A percentile compares a stretch with the other conserved stretches of the same genome.
phyloP scores from a whole-genome alignment of 371 early-diverging fungal genomes.

The Mucor lusitanicus region DNA sequence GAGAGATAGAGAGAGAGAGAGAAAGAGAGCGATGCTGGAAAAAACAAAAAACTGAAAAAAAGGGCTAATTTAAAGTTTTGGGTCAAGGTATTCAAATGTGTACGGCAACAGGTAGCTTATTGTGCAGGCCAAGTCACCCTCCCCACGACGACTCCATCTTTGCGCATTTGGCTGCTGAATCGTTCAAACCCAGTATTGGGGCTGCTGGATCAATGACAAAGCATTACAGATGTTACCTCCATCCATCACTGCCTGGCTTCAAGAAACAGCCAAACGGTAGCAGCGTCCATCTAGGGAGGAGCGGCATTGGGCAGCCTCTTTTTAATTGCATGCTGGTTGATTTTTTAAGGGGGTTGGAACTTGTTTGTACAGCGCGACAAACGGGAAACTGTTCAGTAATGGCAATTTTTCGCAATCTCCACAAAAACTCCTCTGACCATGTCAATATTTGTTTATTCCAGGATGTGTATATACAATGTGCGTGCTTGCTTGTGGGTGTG shows the following conservation, averaged over 20 bases:
- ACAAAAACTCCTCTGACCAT: neutral
- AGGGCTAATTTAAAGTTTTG: neutral
- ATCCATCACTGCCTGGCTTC: neutral
- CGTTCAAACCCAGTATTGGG: neutral
- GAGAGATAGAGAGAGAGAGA: neutral
- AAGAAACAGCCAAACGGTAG: neutral
- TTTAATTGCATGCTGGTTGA: neutral
- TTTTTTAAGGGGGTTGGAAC: neutral
- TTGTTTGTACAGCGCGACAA: neutral
- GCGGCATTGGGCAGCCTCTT: neutral
- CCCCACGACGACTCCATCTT: no score
- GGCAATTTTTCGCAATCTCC: neutral
- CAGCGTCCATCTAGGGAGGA: neutral
- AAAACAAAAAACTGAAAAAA: neutral
- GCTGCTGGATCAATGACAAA: neutral
- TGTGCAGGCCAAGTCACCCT: neutral
- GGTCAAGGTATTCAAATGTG: neutral
- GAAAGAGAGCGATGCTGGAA: neutral
- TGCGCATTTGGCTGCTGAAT: neutral
- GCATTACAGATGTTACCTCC: neutral
- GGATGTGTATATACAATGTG: neutral
- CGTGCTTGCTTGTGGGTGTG: no score
- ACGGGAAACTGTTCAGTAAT: slow-evolving; percentile 2
- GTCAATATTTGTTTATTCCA: neutral
- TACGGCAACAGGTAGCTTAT: neutral